Conservation (phyloP, 345 rosid genomes). For the Syzygium jambos region DNA sequence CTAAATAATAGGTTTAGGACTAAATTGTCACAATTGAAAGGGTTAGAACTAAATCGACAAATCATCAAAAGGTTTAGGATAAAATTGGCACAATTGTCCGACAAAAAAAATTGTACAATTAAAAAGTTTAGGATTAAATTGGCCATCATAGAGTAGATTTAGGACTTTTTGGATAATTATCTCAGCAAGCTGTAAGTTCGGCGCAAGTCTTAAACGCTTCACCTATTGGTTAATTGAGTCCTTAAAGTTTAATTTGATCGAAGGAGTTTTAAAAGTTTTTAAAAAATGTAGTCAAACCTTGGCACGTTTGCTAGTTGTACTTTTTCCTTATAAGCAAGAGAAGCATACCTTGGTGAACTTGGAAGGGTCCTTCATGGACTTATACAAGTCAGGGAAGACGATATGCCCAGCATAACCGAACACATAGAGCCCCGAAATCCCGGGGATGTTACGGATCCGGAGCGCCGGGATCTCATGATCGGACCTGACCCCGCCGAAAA, state of each 20-base stretch:
- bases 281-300: not conserved
- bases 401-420: conserved; percentile 69
- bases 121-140: no score
- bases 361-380: conserved; percentile 74
- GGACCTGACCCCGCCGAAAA: conserved; percentile 33
- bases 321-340: not conserved
- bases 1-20: no score
- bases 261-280: not conserved
- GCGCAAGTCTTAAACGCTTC: not conserved
- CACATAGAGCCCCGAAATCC: conserved; percentile 55
- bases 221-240: not conserved
- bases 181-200: not conserved
- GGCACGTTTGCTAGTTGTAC: not conserved
- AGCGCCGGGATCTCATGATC: conserved; percentile 37
- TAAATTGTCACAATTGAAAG: no score
- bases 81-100: no score
- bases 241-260: not conserved
- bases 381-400: conserved; percentile 65
- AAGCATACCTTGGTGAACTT: conserved; percentile 56
- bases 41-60: no score
- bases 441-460: conserved; percentile 39
- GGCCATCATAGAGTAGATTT: no score
- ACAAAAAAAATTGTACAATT: no score
- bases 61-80: no score
- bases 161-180: no score